Percentiles rank a stretch among this genome's conserved stretches.
phyloP scores from a whole-genome alignment of 768 basidiomycete genomes.

The Suillus clintonianus region DNA sequence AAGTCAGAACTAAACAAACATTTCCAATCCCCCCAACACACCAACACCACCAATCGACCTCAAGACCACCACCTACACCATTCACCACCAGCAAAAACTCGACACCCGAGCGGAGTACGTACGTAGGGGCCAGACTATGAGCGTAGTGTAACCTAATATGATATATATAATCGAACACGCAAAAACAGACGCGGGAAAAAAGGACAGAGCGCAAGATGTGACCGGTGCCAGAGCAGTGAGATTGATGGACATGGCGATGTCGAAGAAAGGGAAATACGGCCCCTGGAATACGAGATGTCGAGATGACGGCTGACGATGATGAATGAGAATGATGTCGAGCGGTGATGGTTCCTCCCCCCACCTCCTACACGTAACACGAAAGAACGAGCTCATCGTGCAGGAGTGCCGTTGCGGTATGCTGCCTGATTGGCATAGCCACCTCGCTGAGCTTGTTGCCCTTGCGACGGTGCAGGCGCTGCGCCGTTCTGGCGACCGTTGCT shows the following conservation, averaged over 20 bases:
- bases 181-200: slow-evolving; percentile 17
- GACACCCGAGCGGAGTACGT: slow-evolving; percentile 8
- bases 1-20: slow-evolving; percentile 3
- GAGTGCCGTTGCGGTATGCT: slow-evolving; percentile 27
- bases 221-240: slow-evolving; percentile 12
- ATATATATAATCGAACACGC: slow-evolving; percentile 32
- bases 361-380: background rate
- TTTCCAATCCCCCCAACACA: slow-evolving; percentile 8
- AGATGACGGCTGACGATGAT: slow-evolving; percentile 14
- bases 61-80: slow-evolving; percentile 14
- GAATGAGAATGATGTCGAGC: slow-evolving; percentile 16
- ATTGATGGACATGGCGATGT: slow-evolving; percentile 12
- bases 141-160: slow-evolving; percentile 24
- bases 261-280: slow-evolving; percentile 13
- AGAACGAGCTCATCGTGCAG: slow-evolving; percentile 26
- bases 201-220: slow-evolving; percentile 8
- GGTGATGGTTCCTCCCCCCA: slow-evolving; percentile 9
- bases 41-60: slow-evolving; percentile 11
- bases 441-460: slow-evolving; percentile 17
- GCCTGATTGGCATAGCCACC: slow-evolving; percentile 24
- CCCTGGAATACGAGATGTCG: slow-evolving; percentile 13
- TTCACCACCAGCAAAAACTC: slow-evolving; percentile 16
- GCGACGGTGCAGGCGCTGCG: slow-evolving; percentile 18
- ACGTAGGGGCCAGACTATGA: slow-evolving; percentile 23
- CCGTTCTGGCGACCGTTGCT: slow-evolving; percentile 33